Percentiles rank a stretch among this genome's conserved stretches.
These are phyloP conservation scores for Grigorovia yakushimaensis DNA, from an alignment of 805 yeast species.

Conservation along the genomic window DNA sequence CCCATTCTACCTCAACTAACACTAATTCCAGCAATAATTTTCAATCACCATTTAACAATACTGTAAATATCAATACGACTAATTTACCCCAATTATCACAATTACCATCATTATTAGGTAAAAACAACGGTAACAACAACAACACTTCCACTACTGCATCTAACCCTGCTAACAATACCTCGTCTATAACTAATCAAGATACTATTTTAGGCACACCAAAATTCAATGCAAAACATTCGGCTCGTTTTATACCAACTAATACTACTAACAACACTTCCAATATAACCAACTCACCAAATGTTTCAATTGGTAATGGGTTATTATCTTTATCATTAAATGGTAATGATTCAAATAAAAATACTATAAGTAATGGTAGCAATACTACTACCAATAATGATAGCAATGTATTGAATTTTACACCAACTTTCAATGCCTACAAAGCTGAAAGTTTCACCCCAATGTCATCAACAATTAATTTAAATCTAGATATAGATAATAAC, in stretches of 20 bases:
- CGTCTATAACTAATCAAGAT: conserved; percentile 13
- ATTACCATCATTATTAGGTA: conserved; percentile 1
- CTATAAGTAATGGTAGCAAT: too few species aligned
- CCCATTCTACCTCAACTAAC: not conserved
- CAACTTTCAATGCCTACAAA: conserved; percentile 26
- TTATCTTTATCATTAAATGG: not conserved
- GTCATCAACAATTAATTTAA: conserved; percentile 16
- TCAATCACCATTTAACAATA: not conserved
- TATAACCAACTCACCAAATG: not conserved
- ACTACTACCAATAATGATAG: not conserved
- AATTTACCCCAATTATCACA: not conserved
- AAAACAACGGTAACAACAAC: not conserved
- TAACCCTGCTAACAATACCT: conserved; percentile 10
- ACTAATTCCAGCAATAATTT: not conserved
- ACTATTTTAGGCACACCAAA: conserved; percentile 7
- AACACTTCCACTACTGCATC: conserved; percentile 1
- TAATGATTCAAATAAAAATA: not conserved
- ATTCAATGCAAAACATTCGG: conserved; percentile 45
- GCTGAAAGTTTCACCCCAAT: conserved; percentile 24
- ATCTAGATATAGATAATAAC: not conserved
- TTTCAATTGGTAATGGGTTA: not conserved
- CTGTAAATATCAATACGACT: not conserved
- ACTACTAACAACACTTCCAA: too few species aligned
- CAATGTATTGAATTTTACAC: conserved; percentile 9
- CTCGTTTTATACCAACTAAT: conserved; percentile 42